Evolutionary conservation across 352 stramenopile genomes (phyloP).

Genomic region (Plasmopara muralis): DNA sequence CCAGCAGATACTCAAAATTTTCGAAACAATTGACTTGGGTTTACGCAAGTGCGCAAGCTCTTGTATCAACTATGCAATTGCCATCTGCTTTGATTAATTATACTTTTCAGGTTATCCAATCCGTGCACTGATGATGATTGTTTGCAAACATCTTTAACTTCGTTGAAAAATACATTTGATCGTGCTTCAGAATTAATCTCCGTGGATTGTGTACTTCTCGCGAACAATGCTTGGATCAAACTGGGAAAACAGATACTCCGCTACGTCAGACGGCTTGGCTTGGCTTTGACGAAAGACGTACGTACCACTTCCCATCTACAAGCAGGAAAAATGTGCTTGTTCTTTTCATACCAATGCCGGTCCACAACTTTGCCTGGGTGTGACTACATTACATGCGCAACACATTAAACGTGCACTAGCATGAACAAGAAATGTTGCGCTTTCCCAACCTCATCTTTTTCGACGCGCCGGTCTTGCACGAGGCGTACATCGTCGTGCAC

Average conservation of each 20-base stretch:
- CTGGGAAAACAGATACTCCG: constrained; percentile 20
- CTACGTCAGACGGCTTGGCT: constrained; percentile 2
- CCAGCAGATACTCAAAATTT: constrained; percentile 7
- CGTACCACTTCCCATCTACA: constrained; percentile 94
- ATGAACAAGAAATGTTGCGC: background rate
- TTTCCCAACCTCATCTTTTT: constrained; percentile 90
- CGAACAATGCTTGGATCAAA: constrained; percentile 72
- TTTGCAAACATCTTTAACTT: background rate
- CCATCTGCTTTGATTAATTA: constrained; percentile 18
- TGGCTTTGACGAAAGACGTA: background rate
- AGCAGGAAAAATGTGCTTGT: constrained; percentile 99
- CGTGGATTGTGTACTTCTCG: constrained; percentile 80
- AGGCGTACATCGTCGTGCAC: constrained; percentile 91
- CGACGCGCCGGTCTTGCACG: constrained; percentile 90
- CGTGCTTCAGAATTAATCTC: constrained; percentile 29
- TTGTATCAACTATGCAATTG: constrained; percentile 33
- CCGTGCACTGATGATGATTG: constrained; percentile 9
- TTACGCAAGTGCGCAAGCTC: background rate
- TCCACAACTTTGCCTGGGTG: constrained; percentile 98
- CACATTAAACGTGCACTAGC: constrained; percentile 2
- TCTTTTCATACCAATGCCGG: constrained; percentile 97
- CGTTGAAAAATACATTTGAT: background rate
- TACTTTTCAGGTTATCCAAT: constrained; percentile 23
- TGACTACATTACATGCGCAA: constrained; percentile 35
- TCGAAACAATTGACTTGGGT: constrained; percentile 3